Evolutionary conservation across 2,329 filamentous ascomycete species (phyloP), one percentile per base, ranked within the genome.

Genomic region (Nemania diffusa): DNA sequence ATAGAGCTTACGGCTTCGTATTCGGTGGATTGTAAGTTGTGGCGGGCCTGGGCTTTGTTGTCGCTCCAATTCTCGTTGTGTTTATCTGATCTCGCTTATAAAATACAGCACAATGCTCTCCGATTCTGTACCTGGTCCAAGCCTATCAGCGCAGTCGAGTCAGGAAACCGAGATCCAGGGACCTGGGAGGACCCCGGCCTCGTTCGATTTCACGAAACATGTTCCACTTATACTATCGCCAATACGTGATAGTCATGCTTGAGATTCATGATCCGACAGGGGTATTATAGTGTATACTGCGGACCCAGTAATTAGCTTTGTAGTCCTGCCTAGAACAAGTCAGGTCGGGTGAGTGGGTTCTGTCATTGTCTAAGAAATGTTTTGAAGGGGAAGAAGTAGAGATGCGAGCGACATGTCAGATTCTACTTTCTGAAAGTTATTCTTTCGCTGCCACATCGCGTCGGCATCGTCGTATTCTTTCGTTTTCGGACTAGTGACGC

Each of bases 321-420:
- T 20, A 48, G 52, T 48, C 34, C 50, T 55, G 58, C 51, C 63
- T 27, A 64, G 46, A 53, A 26, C 56, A 52, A 29, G 65, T 64
- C 26, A 57, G n/a, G n/a, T n/a, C n/a, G n/a, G n/a, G n/a, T n/a
- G n/a, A 61, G 61, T 61, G 62, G 62, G 57, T 56, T 61, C 44
- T 11, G 48, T 52, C 53, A 57, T 27, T 15, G 55, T 17, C 56
- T 15, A 37, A 53, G 46, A 60, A 57, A 57, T 57, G 57, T 51
- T 29, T 17, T 56, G 57, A 34, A 61, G 50, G 46, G 20, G 24
- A 37, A n/a, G n/a, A n/a, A n/a, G n/a, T n/a, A 44, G 15, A 64
- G 17, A 15, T 15, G 11, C 37, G 32, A 13, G n/a, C 27, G 13
- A 26, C 56, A 53, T 62, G 62, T 62, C 65, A 68, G 65, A 61